Base-by-base conservation (phyloP, 1,139 yeast genomes). In the Suhomyces bolitotheri region DNA sequence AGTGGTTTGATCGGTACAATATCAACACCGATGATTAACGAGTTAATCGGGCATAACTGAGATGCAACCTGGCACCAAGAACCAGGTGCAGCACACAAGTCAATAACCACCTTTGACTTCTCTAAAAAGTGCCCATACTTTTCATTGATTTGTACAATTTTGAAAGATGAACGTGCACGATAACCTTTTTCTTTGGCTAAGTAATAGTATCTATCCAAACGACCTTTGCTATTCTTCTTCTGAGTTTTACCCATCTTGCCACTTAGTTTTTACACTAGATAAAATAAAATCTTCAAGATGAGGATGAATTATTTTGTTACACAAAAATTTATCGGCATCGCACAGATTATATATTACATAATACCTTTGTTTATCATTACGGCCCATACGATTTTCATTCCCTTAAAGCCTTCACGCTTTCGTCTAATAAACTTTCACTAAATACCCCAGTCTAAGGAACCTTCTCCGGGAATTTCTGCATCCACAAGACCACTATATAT, bases 21-120 rank as follows among this genome's bases (percentile, higher is more conserved):
- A 76, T 92, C 99, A 21, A 94, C 98, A 59, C 98, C 99, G 39
- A 92, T 88, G 53, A 92, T 90, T 48, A 92, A 73, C 1, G 97
- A 88, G 62, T 89, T 89, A 6, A 90, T 71, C 2, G 97, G 97
- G 66, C 97, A 90, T 40, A 88, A 64, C 45, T 88, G 88, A 4
- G 95, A 80, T 1, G 98, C 98, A 27, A 94, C 98, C 66, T 92
- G 99, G 75, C 98, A 92, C 97, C 98, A 92, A 4, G 97, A 89
- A 40, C 99, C 99, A 22, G 99, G 98, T 3, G 98, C 98, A 39
- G 98, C 97, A 83, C 99, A 92, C 51, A 92, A 73, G 76, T 92
- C 99, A 38, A 92, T 87, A 28, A 92, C 96, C 29, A 92, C 97
- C 62, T 88, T 92, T n/a, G 97, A 89, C 61, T 86, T 85, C 54